These are phyloP conservation scores for Nicotiana attenuata DNA, from an alignment of 257 asterid species.

Conservation along the genomic window DNA sequence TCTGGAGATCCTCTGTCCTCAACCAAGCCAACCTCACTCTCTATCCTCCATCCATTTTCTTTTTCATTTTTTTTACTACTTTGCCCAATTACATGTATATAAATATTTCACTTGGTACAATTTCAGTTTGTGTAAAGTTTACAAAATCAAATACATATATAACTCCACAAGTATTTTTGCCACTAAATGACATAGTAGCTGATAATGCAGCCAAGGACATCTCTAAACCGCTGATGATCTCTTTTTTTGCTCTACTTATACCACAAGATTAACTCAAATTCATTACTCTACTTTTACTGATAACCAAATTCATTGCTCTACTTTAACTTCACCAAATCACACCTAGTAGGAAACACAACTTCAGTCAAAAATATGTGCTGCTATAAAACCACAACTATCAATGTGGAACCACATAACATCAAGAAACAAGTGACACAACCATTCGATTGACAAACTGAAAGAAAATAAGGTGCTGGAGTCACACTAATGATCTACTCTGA, in stretches of 20 bases:
- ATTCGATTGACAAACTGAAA: constrained; percentile 2
- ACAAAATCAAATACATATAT: not conserved
- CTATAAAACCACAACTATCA: not conserved
- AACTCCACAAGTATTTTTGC: not conserved
- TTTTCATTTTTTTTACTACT: not conserved
- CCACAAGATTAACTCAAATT: not conserved
- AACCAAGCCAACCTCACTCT: not conserved
- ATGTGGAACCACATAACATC: not conserved
- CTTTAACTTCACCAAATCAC: not conserved
- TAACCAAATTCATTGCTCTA: not conserved
- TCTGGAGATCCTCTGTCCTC: not conserved
- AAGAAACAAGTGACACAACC: not conserved
- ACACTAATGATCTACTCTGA: not conserved
- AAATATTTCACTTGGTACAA: not conserved
- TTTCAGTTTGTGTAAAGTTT: not conserved
- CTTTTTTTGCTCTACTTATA: not conserved
- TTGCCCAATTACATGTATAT: not conserved
- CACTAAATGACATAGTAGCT: not conserved
- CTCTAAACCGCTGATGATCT: not conserved
- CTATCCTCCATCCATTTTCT: not conserved
- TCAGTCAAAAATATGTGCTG: not conserved
- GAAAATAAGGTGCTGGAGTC: not conserved
- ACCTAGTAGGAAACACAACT: not conserved
- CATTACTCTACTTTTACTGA: not conserved
- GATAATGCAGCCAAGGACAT: not conserved